Evolutionary conservation across 495 filamentous ascomycete species (phyloP), one percentile per base, ranked within the genome.

Genomic region (Neurospora terricola): DNA sequence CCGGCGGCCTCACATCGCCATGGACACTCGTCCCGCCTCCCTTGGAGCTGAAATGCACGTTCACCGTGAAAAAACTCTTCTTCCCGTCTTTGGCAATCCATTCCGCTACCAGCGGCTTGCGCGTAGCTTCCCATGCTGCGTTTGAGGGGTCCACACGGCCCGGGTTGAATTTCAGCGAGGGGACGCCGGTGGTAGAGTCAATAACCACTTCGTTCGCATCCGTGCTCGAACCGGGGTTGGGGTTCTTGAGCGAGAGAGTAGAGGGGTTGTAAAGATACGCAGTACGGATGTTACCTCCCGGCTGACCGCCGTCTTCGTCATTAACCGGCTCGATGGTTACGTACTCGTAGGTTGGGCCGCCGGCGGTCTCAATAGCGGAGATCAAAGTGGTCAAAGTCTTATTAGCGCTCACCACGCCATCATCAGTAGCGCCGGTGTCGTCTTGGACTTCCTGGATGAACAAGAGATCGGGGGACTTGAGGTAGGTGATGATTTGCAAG

Each of bases 381-480:
- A 76, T 75, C 10, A 89, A 83, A 9, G 84, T 76, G 34, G 79
- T 45, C 12, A 90, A 83, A 14, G 85, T 89, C 11, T 76, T 34
- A 73, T 86, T 85, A 21, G 84, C 83, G 42, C 76, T 77, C 6
- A 86, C 85, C 30, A 81, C 81, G 69, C 84, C 86, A 75, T 87
- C 83, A 76, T 89, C 80, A 7, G 82, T 85, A 5, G 82, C 72
- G 42, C 89, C 89, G 74, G 76, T 81, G 76, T 89, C 82, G 74
- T 91, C 89, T 75, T 90, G 89, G 74, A 90, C 77, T 76, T 90
- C 89, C 75, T 91, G 89, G 16, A 91, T 54, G 70, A 88, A 88
- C 21, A 91, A 37, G 0, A 91, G 74, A 72, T 86, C 84, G 3
- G 89, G 89, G 2, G 82, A 81, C 16, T 82, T 81, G 39, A 90